These are phyloP conservation scores for Eucalyptus urophylla DNA, from an alignment of 345 rosid species.

Conservation along the genomic window DNA sequence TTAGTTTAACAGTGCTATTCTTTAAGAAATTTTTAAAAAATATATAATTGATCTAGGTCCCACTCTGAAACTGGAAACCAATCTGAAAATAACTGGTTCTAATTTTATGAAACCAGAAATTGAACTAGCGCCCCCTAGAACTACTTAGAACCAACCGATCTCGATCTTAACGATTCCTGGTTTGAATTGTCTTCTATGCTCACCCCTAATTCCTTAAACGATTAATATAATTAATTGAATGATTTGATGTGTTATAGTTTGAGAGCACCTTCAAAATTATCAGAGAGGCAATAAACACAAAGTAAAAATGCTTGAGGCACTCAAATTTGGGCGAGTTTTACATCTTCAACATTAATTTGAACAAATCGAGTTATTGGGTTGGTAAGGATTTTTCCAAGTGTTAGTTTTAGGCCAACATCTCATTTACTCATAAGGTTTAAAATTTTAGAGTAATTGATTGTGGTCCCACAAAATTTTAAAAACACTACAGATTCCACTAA, in stretches of 20 bases:
- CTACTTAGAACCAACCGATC: fast-evolving
- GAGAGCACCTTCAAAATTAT: not conserved
- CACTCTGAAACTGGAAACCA: too few relatives aligned
- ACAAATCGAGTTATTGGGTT: not conserved
- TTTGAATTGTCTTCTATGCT: not conserved
- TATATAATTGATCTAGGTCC: fast-evolving
- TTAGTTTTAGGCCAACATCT: not conserved
- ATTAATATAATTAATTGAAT: not conserved
- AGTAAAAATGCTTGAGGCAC: fast-evolving
- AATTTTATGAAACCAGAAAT: too few relatives aligned
- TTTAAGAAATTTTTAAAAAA: too few relatives aligned
- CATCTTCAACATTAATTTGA: not conserved
- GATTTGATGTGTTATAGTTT: fast-evolving
- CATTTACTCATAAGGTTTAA: not conserved
- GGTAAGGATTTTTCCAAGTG: not conserved
- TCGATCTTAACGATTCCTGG: fast-evolving
- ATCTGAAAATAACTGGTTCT: fast-evolving
- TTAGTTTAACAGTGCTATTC: too few relatives aligned
- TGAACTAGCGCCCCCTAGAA: fast-evolving
- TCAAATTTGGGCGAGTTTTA: fast-evolving
- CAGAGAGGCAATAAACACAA: not conserved
- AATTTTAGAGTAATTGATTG: not conserved
- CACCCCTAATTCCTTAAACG: fast-evolving
- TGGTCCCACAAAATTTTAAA: fast-evolving
- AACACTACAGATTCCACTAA: not conserved